Evolutionary conservation across 371 early-diverging fungal species (phyloP).

Genomic region (Mucor plumbeus): DNA sequence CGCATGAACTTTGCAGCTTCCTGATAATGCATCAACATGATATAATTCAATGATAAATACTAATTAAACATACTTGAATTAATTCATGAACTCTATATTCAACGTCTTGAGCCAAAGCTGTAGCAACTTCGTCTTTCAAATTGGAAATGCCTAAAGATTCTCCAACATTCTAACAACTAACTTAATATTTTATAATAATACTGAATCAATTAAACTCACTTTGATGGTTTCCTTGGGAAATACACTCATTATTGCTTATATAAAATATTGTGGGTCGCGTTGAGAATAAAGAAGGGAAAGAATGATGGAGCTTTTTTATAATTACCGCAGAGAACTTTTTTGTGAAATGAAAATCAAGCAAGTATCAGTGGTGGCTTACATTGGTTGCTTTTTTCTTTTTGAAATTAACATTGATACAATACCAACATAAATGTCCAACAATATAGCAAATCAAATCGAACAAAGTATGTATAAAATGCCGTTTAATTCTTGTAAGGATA

Average conservation of each 20-base stretch:
- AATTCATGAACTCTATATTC: constrained; percentile 98
- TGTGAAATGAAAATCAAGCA: too few species aligned
- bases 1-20: constrained; percentile 99
- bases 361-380: not conserved
- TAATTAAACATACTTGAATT: constrained; percentile 71
- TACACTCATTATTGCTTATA: constrained; percentile 20
- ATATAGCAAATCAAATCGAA: constrained; percentile 27
- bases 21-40: constrained; percentile 38
- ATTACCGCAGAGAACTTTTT: not conserved
- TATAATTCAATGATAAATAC: not conserved
- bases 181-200: not conserved
- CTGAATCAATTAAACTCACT: constrained; percentile 2
- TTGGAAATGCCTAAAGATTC: constrained; percentile 92
- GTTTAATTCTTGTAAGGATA: not conserved
- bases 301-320: not conserved
- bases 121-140: constrained; percentile 91
- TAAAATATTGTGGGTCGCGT: not conserved
- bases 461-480: constrained; percentile 17
- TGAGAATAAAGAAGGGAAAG: not conserved
- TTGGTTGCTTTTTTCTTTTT: not conserved
- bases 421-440: constrained; percentile 4
- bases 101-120: constrained; percentile 93
- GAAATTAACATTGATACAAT: not conserved
- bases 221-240: constrained; percentile 26
- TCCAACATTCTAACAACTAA: constrained; percentile 71